These are phyloP conservation scores for Croton laevigatus DNA, from an alignment of 441 rosid genomes.

Conservation along the genomic window DNA sequence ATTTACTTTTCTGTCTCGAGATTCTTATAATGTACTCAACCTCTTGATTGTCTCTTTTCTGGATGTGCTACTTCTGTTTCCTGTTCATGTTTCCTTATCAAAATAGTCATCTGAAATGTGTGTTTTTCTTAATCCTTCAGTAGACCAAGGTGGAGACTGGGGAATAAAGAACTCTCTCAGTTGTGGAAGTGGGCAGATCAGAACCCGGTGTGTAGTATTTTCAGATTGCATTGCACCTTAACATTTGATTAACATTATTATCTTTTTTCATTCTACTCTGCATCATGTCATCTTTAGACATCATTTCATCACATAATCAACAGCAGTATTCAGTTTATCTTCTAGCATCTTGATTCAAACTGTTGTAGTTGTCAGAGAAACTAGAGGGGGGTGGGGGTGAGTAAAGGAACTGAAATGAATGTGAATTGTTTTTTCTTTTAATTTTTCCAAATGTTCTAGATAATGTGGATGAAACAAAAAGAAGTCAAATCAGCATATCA, in stretches of 20 bases:
- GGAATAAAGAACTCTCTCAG: conserved; percentile 96
- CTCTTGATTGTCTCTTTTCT: background rate
- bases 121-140: conserved; percentile 40
- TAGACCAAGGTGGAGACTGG: conserved; percentile 85
- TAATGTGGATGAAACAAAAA: background rate
- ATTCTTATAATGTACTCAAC: background rate
- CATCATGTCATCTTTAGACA: background rate
- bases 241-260: background rate
- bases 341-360: background rate
- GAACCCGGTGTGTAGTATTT: conserved; percentile 58
- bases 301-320: conserved; percentile 3
- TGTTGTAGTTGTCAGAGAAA: background rate
- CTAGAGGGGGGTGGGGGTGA: background rate
- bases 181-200: conserved; percentile 99
- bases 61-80: background rate
- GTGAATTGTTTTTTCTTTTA: background rate
- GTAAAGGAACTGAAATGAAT: background rate
- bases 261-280: background rate
- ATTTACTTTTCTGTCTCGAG: background rate
- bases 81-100: background rate
- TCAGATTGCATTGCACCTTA: conserved; percentile 7
- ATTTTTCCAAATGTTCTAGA: background rate
- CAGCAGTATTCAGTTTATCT: background rate
- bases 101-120: conserved; percentile 6
- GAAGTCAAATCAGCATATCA: background rate